These are phyloP conservation scores for Ceratocystis variospora DNA, from an alignment of 2,329 filamentous ascomycete species.

Conservation along the genomic window DNA sequence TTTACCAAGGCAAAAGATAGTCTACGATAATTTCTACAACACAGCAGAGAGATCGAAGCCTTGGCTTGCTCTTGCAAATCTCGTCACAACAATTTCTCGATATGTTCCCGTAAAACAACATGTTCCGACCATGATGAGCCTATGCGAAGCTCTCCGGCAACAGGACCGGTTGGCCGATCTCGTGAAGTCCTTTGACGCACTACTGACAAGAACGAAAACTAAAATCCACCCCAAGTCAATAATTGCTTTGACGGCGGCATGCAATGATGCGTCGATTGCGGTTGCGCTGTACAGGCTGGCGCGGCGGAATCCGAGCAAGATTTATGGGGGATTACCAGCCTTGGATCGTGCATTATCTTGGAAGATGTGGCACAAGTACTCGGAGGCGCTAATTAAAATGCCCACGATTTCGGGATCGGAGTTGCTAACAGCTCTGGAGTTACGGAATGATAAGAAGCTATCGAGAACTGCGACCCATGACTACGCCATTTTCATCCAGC, in stretches of 20 bases:
- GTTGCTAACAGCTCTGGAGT: slow-evolving; percentile 12
- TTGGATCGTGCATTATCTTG: slow-evolving; percentile 24
- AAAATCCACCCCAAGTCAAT: slow-evolving; percentile 12
- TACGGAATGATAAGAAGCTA: slow-evolving; percentile 5
- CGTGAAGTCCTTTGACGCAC: slow-evolving; percentile 18
- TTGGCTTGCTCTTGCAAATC: slow-evolving; percentile 11
- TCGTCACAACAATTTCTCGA: slow-evolving; percentile 10
- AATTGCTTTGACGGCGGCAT: slow-evolving; percentile 18
- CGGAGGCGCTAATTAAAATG: slow-evolving; percentile 25
- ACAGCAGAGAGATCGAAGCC: neutral
- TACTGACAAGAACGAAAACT: slow-evolving; percentile 7
- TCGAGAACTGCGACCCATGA: slow-evolving; percentile 9
- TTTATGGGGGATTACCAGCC: slow-evolving; percentile 14
- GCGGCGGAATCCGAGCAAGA: slow-evolving; percentile 5
- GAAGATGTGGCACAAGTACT: slow-evolving; percentile 26
- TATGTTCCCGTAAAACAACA: slow-evolving; percentile 14
- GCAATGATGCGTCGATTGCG: slow-evolving; percentile 23
- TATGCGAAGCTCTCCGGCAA: slow-evolving; percentile 19
- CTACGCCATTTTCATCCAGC: slow-evolving; percentile 13
- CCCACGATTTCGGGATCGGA: slow-evolving; percentile 3
- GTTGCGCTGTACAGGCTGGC: slow-evolving; percentile 22
- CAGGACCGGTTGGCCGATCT: slow-evolving; percentile 19
- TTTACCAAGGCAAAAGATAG: neutral
- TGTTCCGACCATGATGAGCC: slow-evolving; percentile 16
- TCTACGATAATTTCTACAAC: slow-evolving; percentile 5